Evolutionary conservation across 768 basidiomycete genomes (phyloP).

Genomic region (Kwoniella europaea): DNA sequence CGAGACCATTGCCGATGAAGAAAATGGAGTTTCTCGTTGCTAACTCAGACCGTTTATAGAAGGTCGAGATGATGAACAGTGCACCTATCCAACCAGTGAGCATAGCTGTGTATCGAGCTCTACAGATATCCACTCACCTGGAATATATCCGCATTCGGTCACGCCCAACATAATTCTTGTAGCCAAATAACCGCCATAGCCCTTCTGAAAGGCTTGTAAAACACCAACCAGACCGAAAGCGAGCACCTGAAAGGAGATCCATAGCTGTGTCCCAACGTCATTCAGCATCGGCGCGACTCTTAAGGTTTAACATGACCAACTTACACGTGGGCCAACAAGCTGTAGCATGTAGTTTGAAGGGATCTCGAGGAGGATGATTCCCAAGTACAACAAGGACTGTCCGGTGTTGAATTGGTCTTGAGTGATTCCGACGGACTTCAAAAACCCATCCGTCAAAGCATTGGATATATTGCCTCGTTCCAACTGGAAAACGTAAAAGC

Average conservation of each 20-base stretch:
- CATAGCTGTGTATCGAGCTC: background rate
- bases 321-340: constrained; percentile 37
- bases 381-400: constrained; percentile 47
- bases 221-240: constrained; percentile 52
- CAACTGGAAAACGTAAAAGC: constrained; percentile 52
- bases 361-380: constrained; percentile 55
- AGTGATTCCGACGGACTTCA: constrained; percentile 51
- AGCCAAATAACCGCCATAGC: constrained; percentile 42
- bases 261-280: constrained; percentile 25
- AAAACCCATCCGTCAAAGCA: constrained; percentile 47
- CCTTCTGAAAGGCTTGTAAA: constrained; percentile 47
- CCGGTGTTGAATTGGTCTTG: constrained; percentile 55
- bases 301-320: background rate
- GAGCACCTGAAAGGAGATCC: constrained; percentile 53
- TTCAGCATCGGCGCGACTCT: background rate
- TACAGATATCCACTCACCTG: constrained; percentile 26
- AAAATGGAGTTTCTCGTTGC: constrained; percentile 44
- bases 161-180: constrained; percentile 48
- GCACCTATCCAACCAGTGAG: constrained; percentile 11
- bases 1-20: constrained; percentile 48
- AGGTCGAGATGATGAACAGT: constrained; percentile 39
- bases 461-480: constrained; percentile 50
- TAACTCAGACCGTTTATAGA: constrained; percentile 50
- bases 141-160: constrained; percentile 51
- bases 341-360: constrained; percentile 50